These are phyloP conservation scores for Hymenotorrendiella dingleyae DNA, from an alignment of 2,329 filamentous ascomycete species.

Conservation along the genomic window DNA sequence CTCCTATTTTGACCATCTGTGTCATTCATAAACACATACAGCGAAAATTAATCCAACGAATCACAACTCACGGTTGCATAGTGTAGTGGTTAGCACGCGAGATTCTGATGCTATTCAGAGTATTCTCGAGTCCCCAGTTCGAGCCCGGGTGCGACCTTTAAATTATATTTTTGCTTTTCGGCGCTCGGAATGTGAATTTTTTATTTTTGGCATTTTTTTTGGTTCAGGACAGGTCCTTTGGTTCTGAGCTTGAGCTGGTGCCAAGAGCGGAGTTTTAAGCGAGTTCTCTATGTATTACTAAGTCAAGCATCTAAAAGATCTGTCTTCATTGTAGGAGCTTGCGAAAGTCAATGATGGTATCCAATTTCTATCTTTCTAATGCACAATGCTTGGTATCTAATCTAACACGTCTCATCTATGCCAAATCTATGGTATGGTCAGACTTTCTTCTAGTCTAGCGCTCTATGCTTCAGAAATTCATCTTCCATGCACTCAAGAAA, in stretches of 20 bases:
- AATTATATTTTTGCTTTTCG: not conserved
- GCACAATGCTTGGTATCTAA: constrained; percentile 5
- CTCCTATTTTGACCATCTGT: no score
- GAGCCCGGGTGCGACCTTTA: constrained; percentile 12
- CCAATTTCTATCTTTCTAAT: not conserved
- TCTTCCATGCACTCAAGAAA: not conserved
- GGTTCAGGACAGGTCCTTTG: constrained; percentile 1
- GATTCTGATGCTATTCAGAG: constrained; percentile 9
- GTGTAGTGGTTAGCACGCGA: constrained; percentile 18
- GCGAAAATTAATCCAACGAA: not conserved
- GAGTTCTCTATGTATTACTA: not conserved
- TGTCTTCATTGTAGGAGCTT: no score
- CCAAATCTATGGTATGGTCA: not conserved
- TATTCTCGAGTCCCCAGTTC: constrained; percentile 14
- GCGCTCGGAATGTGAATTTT: not conserved
- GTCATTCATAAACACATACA: not conserved
- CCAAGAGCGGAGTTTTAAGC: not conserved
- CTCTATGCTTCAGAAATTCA: constrained; percentile 23
- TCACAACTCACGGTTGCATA: constrained; percentile 14
- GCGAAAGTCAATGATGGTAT: no score
- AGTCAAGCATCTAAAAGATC: constrained; percentile 8
- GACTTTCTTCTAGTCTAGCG: constrained; percentile 32
- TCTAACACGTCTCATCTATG: constrained; percentile 26
- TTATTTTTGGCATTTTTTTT: constrained; percentile 18
- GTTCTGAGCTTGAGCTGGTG: constrained; percentile 31